These are phyloP conservation scores for Magnolia sinica DNA, from an alignment of 164 flowering plant species.

Conservation along the genomic window DNA sequence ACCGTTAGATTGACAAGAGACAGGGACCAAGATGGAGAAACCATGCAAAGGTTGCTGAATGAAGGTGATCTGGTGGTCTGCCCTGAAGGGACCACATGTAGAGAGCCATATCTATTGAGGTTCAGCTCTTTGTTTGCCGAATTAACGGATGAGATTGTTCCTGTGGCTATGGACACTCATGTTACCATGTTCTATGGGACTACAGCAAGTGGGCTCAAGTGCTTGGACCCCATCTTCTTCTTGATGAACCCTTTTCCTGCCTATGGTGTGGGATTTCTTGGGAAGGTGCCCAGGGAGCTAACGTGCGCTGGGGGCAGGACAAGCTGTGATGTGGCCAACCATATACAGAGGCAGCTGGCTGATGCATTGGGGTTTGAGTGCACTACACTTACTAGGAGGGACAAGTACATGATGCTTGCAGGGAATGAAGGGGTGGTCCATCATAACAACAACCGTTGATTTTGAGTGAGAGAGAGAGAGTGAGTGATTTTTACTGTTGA, in stretches of 20 bases:
- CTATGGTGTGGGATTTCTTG: slow-evolving; percentile 53
- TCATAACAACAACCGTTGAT: too few relatives aligned
- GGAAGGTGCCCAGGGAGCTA: slow-evolving; percentile 45
- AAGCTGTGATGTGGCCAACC: slow-evolving; percentile 70
- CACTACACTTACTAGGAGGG: slow-evolving; percentile 74
- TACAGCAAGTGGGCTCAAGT: slow-evolving; percentile 81
- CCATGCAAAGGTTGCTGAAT: slow-evolving; percentile 50
- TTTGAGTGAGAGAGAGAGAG: too few relatives aligned
- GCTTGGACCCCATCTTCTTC: slow-evolving; percentile 76
- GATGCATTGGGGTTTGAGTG: slow-evolving; percentile 84
- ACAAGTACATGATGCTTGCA: slow-evolving; percentile 85
- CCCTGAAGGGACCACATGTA: slow-evolving; percentile 94
- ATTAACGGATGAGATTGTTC: slow-evolving; percentile 71
- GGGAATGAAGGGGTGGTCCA: slow-evolving; percentile 80
- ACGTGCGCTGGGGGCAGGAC: slow-evolving; percentile 64
- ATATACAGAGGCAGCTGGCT: slow-evolving; percentile 55
- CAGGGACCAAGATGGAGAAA: slow-evolving; percentile 48
- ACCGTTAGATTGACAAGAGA: slow-evolving; percentile 74
- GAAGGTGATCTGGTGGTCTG: slow-evolving; percentile 87
- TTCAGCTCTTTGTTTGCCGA: slow-evolving; percentile 86
- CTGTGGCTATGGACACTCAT: slow-evolving; percentile 62
- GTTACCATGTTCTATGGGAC: slow-evolving; percentile 88
- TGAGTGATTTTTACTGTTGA: too few relatives aligned
- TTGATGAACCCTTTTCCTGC: slow-evolving; percentile 78
- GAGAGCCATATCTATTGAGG: slow-evolving; percentile 82